Evolutionary conservation across 441 rosid genomes (phyloP).

Genomic region (Adansonia gregorii): DNA sequence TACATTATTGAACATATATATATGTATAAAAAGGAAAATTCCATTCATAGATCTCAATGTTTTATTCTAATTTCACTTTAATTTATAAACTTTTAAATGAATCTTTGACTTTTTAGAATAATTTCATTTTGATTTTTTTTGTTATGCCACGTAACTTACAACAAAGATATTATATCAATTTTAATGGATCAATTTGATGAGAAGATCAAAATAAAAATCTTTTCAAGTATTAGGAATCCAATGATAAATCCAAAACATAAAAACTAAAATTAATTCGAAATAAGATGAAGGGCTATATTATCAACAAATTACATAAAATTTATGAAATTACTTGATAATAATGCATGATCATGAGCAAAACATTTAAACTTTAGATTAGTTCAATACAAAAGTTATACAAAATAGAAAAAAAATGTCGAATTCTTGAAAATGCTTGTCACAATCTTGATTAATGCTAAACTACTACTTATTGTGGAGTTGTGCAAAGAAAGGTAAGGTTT

Average conservation of each 20-base stretch:
- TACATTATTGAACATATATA: too few relatives aligned
- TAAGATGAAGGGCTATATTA: background rate
- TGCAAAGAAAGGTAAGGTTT: background rate
- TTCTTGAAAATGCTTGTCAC: background rate
- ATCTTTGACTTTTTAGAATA: too few relatives aligned
- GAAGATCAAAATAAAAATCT: too few relatives aligned
- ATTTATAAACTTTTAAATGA: too few relatives aligned
- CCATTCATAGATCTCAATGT: too few relatives aligned
- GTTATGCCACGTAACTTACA: too few relatives aligned
- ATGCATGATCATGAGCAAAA: background rate
- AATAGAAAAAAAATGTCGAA: background rate
- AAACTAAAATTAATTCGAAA: background rate
- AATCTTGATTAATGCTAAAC: background rate
- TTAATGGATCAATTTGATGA: background rate
- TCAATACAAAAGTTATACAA: background rate
- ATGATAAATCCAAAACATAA: too few relatives aligned
- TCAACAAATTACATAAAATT: background rate
- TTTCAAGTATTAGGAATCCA: too few relatives aligned
- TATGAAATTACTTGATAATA: background rate
- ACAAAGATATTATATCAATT: too few relatives aligned
- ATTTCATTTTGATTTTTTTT: too few relatives aligned
- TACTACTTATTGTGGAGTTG: background rate
- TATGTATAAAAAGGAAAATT: too few relatives aligned
- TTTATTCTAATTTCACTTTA: too few relatives aligned
- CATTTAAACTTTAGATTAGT: background rate